These are phyloP conservation scores for Chaetomiaceae sp. DNA, from an alignment of 2,329 filamentous ascomycete genomes.

Conservation along the genomic window DNA sequence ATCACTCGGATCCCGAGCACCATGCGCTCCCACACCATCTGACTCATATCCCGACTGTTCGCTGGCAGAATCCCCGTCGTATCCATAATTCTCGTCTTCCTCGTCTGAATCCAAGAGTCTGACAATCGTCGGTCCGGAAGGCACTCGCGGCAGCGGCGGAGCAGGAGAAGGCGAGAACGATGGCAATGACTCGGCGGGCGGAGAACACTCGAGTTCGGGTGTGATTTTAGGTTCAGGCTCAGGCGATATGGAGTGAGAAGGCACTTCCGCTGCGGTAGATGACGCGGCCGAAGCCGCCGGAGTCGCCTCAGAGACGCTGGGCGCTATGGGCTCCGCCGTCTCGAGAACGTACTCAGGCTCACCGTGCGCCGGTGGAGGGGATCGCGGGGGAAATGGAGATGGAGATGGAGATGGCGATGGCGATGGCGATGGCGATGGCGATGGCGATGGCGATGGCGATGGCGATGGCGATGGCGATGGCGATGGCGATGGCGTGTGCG, in stretches of 20 bases:
- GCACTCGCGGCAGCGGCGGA: conserved; percentile 15
- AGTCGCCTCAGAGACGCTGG: no score
- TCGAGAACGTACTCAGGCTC: no score
- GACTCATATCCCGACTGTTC: not conserved
- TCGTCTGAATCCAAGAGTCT: conserved; percentile 30
- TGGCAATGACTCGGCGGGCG: not conserved
- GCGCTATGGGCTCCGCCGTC: no score
- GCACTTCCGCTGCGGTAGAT: not conserved
- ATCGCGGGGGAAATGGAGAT: no score
- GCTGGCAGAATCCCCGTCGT: conserved; percentile 2
- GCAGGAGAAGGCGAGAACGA: not conserved
- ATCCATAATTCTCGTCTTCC: conserved; percentile 20
- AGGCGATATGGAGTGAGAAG: conserved; percentile 1
- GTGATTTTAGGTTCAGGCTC: not conserved
- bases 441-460: no score
- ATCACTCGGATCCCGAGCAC: conserved; percentile 13
- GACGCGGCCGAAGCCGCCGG: not conserved
- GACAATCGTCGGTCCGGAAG: conserved; percentile 33
- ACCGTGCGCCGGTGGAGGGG: no score
- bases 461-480: not conserved
- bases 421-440: no score
- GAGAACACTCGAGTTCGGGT: not conserved
- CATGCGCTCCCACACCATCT: conserved; percentile 1
- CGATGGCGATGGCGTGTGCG: conserved; percentile 13
- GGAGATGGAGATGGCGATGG: not conserved